phyloP scores from a whole-genome alignment of 345 rosid species.

The Tarenaya hassleriana region DNA sequence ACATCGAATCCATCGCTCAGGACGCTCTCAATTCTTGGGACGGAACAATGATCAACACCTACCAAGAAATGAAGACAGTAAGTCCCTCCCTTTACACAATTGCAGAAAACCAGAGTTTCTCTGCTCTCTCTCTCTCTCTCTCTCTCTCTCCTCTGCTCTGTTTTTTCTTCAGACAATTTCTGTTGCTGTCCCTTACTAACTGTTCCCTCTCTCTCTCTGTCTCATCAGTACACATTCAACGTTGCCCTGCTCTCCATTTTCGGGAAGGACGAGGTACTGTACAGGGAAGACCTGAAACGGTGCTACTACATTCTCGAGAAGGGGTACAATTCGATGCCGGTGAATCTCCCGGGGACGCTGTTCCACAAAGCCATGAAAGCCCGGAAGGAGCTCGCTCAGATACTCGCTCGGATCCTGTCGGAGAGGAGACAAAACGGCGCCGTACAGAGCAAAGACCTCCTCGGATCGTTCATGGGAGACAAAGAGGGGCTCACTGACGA shows the following conservation, averaged over 20 bases:
- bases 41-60: constrained; percentile 51
- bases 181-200: background rate
- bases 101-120: too few relatives aligned
- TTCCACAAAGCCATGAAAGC: constrained; percentile 89
- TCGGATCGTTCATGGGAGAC: constrained; percentile 75
- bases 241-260: constrained; percentile 73
- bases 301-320: constrained; percentile 87
- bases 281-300: constrained; percentile 73
- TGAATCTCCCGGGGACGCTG: constrained; percentile 85
- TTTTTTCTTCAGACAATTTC: constrained; percentile 20
- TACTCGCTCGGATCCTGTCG: constrained; percentile 53
- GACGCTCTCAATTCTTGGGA: constrained; percentile 39
- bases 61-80: constrained; percentile 80
- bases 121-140: too few relatives aligned
- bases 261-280: constrained; percentile 55
- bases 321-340: constrained; percentile 97
- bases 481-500: constrained; percentile 61
- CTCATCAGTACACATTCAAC: constrained; percentile 67
- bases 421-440: constrained; percentile 40
- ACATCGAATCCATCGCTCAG: constrained; percentile 49
- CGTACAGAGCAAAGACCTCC: constrained; percentile 43
- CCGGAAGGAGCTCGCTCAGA: constrained; percentile 65
- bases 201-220: constrained; percentile 19
- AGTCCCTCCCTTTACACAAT: constrained; percentile 17
- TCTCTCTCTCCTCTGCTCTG: too few relatives aligned